These are phyloP conservation scores for Hygrophoropsis aurantiaca DNA, from an alignment of 768 basidiomycete genomes.

Conservation along the genomic window DNA sequence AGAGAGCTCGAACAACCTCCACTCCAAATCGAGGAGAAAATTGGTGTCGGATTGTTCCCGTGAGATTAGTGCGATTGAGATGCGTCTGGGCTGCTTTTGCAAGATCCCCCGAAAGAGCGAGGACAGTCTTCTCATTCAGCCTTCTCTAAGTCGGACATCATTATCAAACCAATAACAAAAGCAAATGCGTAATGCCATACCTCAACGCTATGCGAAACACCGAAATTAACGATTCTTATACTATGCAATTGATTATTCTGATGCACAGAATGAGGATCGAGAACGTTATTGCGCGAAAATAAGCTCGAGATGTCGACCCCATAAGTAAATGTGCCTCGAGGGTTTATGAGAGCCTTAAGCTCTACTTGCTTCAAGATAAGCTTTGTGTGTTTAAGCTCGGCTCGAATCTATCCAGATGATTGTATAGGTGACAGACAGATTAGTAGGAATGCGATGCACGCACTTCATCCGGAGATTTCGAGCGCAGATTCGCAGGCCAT, in stretches of 20 bases:
- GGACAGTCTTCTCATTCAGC: slow-evolving; percentile 44
- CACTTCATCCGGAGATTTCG: slow-evolving; percentile 50
- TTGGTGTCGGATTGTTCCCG: slow-evolving; percentile 76
- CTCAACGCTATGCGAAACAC: slow-evolving; percentile 44
- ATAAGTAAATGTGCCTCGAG: slow-evolving; percentile 45
- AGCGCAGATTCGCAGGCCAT: slow-evolving; percentile 46
- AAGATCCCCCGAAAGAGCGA: slow-evolving; percentile 41
- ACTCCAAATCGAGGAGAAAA: slow-evolving; percentile 62
- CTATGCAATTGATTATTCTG: slow-evolving; percentile 36
- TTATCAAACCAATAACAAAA: slow-evolving; percentile 19
- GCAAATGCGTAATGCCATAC: slow-evolving; percentile 28
- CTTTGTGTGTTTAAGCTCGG: slow-evolving; percentile 40
- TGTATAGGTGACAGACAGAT: slow-evolving; percentile 7
- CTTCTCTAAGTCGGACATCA: slow-evolving; percentile 41
- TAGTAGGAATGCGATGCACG: slow-evolving; percentile 2
- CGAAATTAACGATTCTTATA: slow-evolving; percentile 33
- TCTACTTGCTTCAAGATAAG: slow-evolving; percentile 36
- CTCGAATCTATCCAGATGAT: slow-evolving; percentile 40
- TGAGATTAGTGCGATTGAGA: slow-evolving; percentile 40
- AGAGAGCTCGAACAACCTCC: slow-evolving; percentile 36
- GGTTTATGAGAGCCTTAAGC: slow-evolving; percentile 39
- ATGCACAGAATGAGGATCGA: slow-evolving; percentile 21
- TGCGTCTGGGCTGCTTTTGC: slow-evolving; percentile 16
- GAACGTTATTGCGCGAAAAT: slow-evolving; percentile 37
- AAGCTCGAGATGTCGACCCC: slow-evolving; percentile 51